A percentile compares a stretch with the other conserved stretches of the same genome.
Conservation (phyloP, 129 eudicot species). For the Chrysanthemum lavandulifolium region DNA sequence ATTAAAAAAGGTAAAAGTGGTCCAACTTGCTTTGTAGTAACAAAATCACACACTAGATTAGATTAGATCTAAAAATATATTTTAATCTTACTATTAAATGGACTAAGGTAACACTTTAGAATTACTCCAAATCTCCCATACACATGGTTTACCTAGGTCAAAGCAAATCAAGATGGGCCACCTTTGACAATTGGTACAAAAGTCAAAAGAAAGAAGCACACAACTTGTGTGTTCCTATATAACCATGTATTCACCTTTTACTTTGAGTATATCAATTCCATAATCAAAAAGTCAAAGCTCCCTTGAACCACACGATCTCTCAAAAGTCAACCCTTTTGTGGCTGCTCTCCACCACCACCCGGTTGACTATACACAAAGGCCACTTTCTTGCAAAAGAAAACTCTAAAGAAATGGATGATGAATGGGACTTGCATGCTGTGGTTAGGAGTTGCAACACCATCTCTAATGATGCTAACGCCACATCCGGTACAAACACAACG, state of each 20-base stretch:
- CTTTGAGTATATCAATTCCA: background rate
- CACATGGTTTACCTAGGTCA: constrained; percentile 12
- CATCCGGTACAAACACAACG: constrained; percentile 23
- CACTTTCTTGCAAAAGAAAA: background rate
- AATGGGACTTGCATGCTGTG: constrained; percentile 73
- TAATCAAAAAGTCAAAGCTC: constrained; percentile 16
- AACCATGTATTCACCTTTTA: constrained; percentile 29
- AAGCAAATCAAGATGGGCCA: constrained; percentile 28
- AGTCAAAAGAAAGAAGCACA: constrained; percentile 20
- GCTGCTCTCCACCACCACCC: background rate
- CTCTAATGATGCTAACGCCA: constrained; percentile 23
- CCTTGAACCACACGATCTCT: constrained; percentile 9
- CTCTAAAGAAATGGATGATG: constrained; percentile 38
- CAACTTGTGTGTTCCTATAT: constrained; percentile 18
- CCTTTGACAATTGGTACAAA: constrained; percentile 21
- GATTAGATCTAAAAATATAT: too few relatives aligned
- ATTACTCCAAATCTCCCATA: too few relatives aligned
- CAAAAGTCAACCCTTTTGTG: constrained; percentile 32
- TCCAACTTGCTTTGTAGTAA: too few relatives aligned
- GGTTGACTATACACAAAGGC: background rate
- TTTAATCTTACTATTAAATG: too few relatives aligned
- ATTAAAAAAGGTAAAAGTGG: too few relatives aligned
- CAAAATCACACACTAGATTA: too few relatives aligned
- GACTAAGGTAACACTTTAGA: too few relatives aligned
- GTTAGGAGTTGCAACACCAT: constrained; percentile 59